Evolutionary conservation across 1,284 basidiomycete species (phyloP).

Genomic region (Prillingera fragicola): DNA sequence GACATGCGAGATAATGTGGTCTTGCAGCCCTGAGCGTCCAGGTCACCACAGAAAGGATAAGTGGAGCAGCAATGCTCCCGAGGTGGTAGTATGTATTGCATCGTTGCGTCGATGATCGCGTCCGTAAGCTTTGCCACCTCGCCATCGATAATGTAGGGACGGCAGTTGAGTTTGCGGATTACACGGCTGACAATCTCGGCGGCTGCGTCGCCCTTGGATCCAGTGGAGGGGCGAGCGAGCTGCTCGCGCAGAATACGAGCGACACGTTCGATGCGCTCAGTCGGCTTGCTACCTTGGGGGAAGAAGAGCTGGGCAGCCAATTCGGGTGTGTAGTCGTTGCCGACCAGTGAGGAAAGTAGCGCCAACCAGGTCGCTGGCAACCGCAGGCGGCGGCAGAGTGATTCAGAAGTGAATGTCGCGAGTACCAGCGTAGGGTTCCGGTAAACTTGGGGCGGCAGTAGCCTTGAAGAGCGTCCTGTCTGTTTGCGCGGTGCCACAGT

Average conservation of each 20-base stretch:
- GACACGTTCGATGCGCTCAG: constrained; percentile 42
- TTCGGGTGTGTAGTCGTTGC: constrained; percentile 71
- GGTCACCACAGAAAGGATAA: constrained; percentile 48
- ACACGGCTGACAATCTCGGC: constrained; percentile 38
- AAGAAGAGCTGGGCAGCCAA: constrained; percentile 40
- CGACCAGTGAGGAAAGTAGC: constrained; percentile 74
- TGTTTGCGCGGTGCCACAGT: constrained; percentile 6
- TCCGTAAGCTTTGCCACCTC: constrained; percentile 27
- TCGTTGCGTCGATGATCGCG: constrained; percentile 42
- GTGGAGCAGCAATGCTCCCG: constrained; percentile 27
- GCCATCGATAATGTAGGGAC: constrained; percentile 26
- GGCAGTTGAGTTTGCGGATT: constrained; percentile 31
- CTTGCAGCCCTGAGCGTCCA: constrained; percentile 21
- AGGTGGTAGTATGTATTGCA: constrained; percentile 43
- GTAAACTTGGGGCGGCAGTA: constrained; percentile 55
- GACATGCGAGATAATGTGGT: constrained; percentile 4
- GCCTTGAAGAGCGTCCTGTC: constrained; percentile 49
- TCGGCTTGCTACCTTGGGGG: constrained; percentile 18
- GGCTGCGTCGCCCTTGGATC: constrained; percentile 36
- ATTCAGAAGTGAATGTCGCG: constrained; percentile 59
- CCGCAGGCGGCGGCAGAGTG: constrained; percentile 61
- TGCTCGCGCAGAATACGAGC: constrained; percentile 44
- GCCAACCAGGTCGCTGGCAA: constrained; percentile 69
- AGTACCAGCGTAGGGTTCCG: constrained; percentile 47
- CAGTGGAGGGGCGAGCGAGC: constrained; percentile 11